phyloP scores from a whole-genome alignment of 805 yeast species.

The Saturnispora ahearnii region DNA sequence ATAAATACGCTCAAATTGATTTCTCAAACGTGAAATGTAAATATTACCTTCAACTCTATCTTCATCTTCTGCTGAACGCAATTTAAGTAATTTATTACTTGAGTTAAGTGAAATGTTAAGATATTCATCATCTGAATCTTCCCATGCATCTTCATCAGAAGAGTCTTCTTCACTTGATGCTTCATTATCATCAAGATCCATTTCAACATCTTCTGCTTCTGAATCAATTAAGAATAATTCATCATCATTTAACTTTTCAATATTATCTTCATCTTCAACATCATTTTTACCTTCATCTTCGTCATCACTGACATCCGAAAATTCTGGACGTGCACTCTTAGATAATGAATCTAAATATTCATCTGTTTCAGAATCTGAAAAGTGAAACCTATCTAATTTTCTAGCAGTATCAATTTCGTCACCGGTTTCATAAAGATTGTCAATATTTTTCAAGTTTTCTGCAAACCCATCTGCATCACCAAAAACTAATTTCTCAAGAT shows the following conservation, averaged over 20 bases:
- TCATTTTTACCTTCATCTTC: slow-evolving; percentile 26
- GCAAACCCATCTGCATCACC: slow-evolving; percentile 80
- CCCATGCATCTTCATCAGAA: slow-evolving; percentile 51
- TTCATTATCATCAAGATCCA: slow-evolving; percentile 27
- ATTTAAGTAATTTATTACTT: slow-evolving; percentile 57
- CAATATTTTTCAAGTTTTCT: slow-evolving; percentile 49
- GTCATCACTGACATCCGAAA: slow-evolving; percentile 23
- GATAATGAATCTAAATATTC: slow-evolving; percentile 31
- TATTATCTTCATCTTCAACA: slow-evolving; percentile 27
- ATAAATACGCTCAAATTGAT: slow-evolving; percentile 62
- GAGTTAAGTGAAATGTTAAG: slow-evolving; percentile 49
- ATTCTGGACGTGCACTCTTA: slow-evolving; percentile 37
- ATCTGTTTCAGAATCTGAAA: slow-evolving; percentile 26
- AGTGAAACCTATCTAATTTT: slow-evolving; percentile 18
- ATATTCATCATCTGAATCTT: slow-evolving; percentile 84
- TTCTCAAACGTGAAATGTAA: slow-evolving; percentile 31
- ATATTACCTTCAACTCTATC: slow-evolving; percentile 27
- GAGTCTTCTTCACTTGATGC: slow-evolving; percentile 20
- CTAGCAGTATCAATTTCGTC: slow-evolving; percentile 29
- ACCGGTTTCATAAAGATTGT: slow-evolving; percentile 42
- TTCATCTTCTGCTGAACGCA: slow-evolving; percentile 46
- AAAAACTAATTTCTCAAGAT: slow-evolving; percentile 75
- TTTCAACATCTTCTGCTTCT: slow-evolving; percentile 25
- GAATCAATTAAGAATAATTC: slow-evolving; percentile 50
- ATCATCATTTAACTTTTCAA: slow-evolving; percentile 34